Percentiles rank a stretch among this genome's conserved stretches.
Conservation (phyloP, 2,329 filamentous ascomycete genomes). For the Alternaria panax region DNA sequence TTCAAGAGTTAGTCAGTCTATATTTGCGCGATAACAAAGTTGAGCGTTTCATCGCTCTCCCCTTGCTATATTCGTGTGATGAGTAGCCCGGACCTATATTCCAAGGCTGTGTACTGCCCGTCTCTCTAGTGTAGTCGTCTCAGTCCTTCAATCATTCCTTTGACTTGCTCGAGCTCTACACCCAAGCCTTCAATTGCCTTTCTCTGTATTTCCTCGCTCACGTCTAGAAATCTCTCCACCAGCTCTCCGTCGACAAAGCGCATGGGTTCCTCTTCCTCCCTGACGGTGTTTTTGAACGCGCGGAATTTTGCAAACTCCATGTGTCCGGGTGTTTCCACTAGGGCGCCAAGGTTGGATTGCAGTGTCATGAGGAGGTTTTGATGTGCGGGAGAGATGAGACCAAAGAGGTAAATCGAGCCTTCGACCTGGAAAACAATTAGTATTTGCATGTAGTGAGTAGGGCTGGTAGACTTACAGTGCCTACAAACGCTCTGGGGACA, state of each 20-base stretch:
- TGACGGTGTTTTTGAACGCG: slow-evolving; percentile 77
- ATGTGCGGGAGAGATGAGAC: slow-evolving; percentile 73
- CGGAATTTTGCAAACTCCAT: slow-evolving; percentile 81
- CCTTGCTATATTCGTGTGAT: not conserved
- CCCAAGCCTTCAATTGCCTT: slow-evolving; percentile 61
- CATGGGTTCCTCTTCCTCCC: slow-evolving; percentile 76
- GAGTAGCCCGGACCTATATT: not conserved
- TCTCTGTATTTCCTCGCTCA: slow-evolving; percentile 66
- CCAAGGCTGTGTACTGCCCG: not conserved
- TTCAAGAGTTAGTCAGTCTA: not conserved
- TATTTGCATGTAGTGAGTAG: not conserved
- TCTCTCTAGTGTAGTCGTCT: slow-evolving; percentile 54
- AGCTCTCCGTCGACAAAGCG: slow-evolving; percentile 93
- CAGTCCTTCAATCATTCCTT: slow-evolving; percentile 66
- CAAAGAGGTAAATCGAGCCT: slow-evolving; percentile 89
- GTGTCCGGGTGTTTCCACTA: slow-evolving; percentile 73
- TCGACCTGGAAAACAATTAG: slow-evolving; percentile 68
- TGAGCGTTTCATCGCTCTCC: not conserved
- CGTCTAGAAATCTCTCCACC: slow-evolving; percentile 82
- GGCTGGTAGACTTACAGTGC: slow-evolving; percentile 70
- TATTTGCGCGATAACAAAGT: not conserved
- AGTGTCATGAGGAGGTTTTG: slow-evolving; percentile 84
- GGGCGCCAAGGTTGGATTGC: slow-evolving; percentile 72
- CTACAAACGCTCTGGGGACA: slow-evolving; percentile 83
- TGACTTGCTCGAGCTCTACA: slow-evolving; percentile 65